Base-by-base conservation (phyloP, 495 filamentous ascomycete genomes). In the Penicillium lividum region DNA sequence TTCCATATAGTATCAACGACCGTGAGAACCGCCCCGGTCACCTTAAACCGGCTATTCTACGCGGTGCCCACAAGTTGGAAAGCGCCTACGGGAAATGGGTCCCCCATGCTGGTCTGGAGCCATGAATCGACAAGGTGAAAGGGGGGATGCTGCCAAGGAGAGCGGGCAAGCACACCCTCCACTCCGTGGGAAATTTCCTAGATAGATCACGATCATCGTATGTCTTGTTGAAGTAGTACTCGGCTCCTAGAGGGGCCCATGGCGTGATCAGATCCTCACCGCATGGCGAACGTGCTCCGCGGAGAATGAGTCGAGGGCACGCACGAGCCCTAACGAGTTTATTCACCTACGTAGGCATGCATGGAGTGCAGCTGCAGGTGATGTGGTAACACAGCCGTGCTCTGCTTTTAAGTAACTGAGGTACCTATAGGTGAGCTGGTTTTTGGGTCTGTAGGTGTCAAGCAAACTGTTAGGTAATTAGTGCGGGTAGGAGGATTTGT, bases 401-500 rank as follows among this genome's bases (percentile, higher is more conserved):
- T 22, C 33, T 34, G 33, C 4, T 8, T 18, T 31, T 4, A 28
- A 34, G 33, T 22, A 2, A 22, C 2, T 22, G n/a, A 22, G 16
- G 33, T 52, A 34, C 30, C 50, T 36, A 9, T n/a, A 22, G 9
- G 13, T 40, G 15, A 15, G 15, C 38, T 40, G 38, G 38, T n/a
- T 40, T 22, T 22, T 22, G 22, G 22, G 22, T n/a, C 36, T 40
- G 38, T 15, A 36, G 31, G 44, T 46, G 58, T 49, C 50, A 51
- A 59, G 45, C 43, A 64, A 57, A 53, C 59, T 65, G 63, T 77
- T 77, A 77, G 67, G 72, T 77, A 75, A 77, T 77, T 62, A 58
- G 66, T 68, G 68, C 50, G 56, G 43, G 38, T 53, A 57, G 49
- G 51, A 25, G 30, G 40, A 45, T 49, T 60, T 54, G 49, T 65